Percentiles rank a stretch among this genome's conserved stretches.
phyloP scores from a whole-genome alignment of 176 grass and related monocot genomes.

The Musa troglodytarum region DNA sequence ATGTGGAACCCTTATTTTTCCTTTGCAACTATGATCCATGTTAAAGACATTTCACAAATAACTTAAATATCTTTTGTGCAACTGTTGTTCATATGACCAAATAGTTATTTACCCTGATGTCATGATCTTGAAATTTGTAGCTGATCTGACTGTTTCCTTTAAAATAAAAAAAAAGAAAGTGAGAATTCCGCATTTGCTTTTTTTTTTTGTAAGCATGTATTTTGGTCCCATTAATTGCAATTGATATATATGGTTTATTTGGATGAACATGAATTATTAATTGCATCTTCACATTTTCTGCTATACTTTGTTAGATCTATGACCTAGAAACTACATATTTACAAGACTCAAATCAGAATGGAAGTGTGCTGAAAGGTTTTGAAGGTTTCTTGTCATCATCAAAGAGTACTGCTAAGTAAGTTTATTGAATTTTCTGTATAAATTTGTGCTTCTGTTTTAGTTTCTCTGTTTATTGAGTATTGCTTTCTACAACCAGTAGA shows the following conservation, averaged over 20 bases:
- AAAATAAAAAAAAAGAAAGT: too few species aligned
- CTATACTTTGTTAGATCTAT: conserved; percentile 52
- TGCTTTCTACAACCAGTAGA: background rate
- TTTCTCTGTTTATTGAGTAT: conserved; percentile 14
- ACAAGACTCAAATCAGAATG: conserved; percentile 93
- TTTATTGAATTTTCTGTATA: background rate
- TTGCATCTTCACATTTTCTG: background rate
- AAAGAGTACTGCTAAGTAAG: conserved; percentile 91
- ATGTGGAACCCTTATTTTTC: too few species aligned
- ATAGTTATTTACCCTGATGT: too few species aligned
- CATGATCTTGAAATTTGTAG: too few species aligned
- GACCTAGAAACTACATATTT: conserved; percentile 96
- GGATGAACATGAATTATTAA: background rate
- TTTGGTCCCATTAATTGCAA: background rate
- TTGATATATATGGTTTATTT: background rate
- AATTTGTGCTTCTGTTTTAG: background rate
- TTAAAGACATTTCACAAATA: too few species aligned
- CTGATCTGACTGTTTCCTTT: too few species aligned
- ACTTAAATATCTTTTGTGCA: too few species aligned
- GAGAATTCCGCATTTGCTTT: too few species aligned
- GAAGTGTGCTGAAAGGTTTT: conserved; percentile 91
- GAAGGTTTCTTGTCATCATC: conserved; percentile 94
- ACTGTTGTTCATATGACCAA: too few species aligned
- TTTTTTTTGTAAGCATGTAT: background rate
- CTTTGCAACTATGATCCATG: too few species aligned